These are phyloP conservation scores for Ganoderma lucidum DNA, from an alignment of 1,284 basidiomycete genomes.

Conservation along the genomic window DNA sequence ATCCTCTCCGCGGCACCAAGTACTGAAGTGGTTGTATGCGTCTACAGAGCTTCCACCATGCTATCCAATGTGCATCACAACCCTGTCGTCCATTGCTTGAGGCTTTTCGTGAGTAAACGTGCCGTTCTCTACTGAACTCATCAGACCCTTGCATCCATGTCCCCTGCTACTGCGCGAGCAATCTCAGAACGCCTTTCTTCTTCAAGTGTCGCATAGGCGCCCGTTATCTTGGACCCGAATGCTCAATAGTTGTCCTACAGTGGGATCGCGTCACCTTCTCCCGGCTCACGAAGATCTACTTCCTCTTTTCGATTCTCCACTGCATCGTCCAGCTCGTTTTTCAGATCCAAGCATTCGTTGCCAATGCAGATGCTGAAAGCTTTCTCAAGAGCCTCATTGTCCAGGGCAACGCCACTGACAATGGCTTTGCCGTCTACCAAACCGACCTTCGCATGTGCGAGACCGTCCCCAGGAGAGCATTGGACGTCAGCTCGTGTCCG, in stretches of 20 bases:
- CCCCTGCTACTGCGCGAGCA: neutral
- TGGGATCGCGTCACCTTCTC: constrained; percentile 77
- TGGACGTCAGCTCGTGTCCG: constrained; percentile 57
- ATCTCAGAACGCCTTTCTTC: neutral
- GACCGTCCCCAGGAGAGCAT: constrained; percentile 53
- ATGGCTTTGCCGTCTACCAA: constrained; percentile 62
- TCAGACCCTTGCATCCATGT: neutral
- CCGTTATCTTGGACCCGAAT: neutral
- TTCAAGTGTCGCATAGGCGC: neutral
- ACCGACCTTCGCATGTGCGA: constrained; percentile 65
- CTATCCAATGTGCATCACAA: constrained; percentile 35
- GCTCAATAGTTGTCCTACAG: constrained; percentile 47
- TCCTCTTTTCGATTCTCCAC: constrained; percentile 71
- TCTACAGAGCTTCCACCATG: constrained; percentile 27
- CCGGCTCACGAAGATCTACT: constrained; percentile 68
- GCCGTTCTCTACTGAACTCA: neutral
- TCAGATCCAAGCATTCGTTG: constrained; percentile 70
- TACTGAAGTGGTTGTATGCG: constrained; percentile 5
- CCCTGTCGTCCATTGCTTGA: constrained; percentile 53
- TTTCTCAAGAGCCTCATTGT: constrained; percentile 60
- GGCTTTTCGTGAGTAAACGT: constrained; percentile 57
- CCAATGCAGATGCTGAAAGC: constrained; percentile 64
- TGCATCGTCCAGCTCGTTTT: constrained; percentile 73
- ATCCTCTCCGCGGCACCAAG: constrained; percentile 16
- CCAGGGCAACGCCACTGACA: constrained; percentile 55